Evolutionary conservation across 208 protist genomes (phyloP), one percentile per base, ranked within the genome.

Genomic region (Wallacemonas sp.): DNA sequence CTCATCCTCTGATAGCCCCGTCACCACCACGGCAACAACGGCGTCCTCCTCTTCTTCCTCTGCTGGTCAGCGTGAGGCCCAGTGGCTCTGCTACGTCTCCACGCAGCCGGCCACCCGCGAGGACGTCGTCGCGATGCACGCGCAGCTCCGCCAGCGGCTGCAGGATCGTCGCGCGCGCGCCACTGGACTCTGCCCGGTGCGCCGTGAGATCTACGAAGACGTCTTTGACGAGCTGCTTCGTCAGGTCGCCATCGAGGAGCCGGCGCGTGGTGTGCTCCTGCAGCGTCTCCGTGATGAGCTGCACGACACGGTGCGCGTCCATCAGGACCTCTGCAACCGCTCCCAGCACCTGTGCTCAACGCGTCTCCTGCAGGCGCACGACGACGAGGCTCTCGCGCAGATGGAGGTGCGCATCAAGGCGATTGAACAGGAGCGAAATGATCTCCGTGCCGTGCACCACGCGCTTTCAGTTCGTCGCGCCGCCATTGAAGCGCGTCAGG

Each of bases 181-280:
- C 24, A 95, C 68, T 12, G 98, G 98, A 11, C 88, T 99, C 48
- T 99, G 98, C 74, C 90, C 94, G 8, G 96, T 99, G 23, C 82
- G 98, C 12, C 92, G 98, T 43, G 94, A 98, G 70, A 78, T 99
- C 4, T 99, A 99, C 72, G 34, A 83, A 12, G 98, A 99, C 67
- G 76, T 93, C n/a, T 99, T 99, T 75, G 97, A 94, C 72, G 88
- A 93, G 72, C 67, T 99, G 12, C 99, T 99, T 61, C 94, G 98
- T 4, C 92, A 99, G 74, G 82, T 99, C 16, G 99, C 98, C 11
- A 73, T 99, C n/a, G 97, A 99, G 63, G 98, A 98, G 66, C 92
- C 96, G 4, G 98, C 98, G 68, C 79, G 98, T 2, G 98, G 98
- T 14, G 77, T 99, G 43, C 80, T 99, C 67, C 79, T 99, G 27